Evolutionary conservation across 345 rosid genomes (phyloP).

Genomic region (Rhizophora apiculata): DNA sequence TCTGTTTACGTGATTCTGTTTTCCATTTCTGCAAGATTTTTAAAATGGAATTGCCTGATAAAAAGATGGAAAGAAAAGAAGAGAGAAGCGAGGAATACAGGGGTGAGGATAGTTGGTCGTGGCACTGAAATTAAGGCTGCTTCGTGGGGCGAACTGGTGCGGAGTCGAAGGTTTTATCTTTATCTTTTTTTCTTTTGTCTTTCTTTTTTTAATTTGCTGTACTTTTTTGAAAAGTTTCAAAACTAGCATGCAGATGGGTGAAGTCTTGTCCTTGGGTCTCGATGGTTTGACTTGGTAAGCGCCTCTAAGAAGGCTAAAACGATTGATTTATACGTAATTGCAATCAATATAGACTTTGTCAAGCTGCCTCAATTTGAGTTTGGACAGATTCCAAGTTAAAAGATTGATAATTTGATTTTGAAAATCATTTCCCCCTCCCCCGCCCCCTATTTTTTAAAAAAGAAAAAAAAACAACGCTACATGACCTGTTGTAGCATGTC

Average conservation of each 20-base stretch:
- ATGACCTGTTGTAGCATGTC: no score
- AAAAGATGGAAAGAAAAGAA: background rate
- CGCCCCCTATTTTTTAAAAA: no score
- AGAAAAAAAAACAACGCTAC: no score
- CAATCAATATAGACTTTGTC: no score
- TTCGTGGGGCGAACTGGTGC: slow-evolving; percentile 47
- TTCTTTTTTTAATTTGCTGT: background rate
- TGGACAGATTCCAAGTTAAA: no score
- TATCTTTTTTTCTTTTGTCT: slow-evolving; percentile 9
- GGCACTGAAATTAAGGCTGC: slow-evolving; percentile 39
- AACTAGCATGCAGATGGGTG: background rate
- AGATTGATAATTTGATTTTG: no score
- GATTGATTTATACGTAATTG: no score
- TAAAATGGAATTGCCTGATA: slow-evolving; percentile 19
- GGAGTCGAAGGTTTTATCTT: slow-evolving; percentile 39
- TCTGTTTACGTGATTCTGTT: background rate
- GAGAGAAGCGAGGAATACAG: slow-evolving; percentile 11
- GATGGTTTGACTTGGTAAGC: background rate
- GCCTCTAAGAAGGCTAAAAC: background rate
- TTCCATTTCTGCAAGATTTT: background rate
- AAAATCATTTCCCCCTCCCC: no score
- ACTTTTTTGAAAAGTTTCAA: background rate
- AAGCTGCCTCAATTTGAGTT: no score
- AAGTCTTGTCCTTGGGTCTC: background rate
- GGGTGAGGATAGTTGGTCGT: slow-evolving; percentile 9